Evolutionary conservation across 2,329 filamentous ascomycete species (phyloP).

Genomic region (Aspergillus carbonarius): DNA sequence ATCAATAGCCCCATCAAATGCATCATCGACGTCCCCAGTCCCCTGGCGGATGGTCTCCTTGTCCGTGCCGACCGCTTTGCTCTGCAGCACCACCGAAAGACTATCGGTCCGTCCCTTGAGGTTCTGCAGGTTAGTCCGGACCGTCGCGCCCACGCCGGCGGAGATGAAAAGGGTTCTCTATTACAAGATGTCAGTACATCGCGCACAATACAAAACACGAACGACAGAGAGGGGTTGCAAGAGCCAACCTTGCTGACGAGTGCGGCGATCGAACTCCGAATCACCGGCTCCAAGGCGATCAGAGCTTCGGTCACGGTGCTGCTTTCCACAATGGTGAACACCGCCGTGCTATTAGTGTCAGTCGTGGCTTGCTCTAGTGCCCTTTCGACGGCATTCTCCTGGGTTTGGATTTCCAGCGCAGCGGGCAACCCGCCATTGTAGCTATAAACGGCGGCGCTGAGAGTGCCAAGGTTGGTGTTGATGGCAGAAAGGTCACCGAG

Average conservation of each 20-base stretch:
- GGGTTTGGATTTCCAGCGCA: constrained; percentile 2
- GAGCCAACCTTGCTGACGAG: constrained; percentile 1
- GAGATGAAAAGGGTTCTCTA: neutral
- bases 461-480: neutral
- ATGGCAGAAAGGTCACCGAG: neutral
- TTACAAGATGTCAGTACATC: neutral
- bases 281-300: neutral
- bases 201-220: too few species aligned
- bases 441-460: constrained; percentile 1
- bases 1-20: constrained; percentile 10
- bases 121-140: neutral
- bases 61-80: neutral
- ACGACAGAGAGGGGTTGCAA: neutral
- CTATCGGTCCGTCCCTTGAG: neutral
- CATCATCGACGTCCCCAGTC: constrained; percentile 7
- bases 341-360: neutral
- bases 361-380: neutral
- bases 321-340: neutral
- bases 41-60: constrained; percentile 4
- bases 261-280: constrained; percentile 1
- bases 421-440: constrained; percentile 1
- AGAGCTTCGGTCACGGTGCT: constrained; percentile 4
- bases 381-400: neutral
- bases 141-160: constrained; percentile 1
- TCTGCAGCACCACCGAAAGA: neutral